Conservation (phyloP, 2,329 filamentous ascomycete species). For the Dothideomycetidae sp. region DNA sequence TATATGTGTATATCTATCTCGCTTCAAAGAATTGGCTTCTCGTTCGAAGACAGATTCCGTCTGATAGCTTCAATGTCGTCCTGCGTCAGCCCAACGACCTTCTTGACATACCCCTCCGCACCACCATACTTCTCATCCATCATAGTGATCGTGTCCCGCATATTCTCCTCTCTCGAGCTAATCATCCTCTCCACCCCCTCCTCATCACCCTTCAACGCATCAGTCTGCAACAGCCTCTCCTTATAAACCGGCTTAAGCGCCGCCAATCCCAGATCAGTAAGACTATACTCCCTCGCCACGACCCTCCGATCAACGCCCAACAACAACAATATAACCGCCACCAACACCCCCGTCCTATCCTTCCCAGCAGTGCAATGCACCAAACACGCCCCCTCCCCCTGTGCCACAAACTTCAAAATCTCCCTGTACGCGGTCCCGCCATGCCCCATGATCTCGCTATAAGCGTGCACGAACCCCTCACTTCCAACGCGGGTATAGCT, state of each 20-base stretch:
- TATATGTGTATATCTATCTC: too few relatives aligned
- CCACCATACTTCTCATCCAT: conserved; percentile 48
- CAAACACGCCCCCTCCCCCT: conserved; percentile 33
- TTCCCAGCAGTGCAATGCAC: conserved; percentile 67
- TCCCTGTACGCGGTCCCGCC: conserved; percentile 40
- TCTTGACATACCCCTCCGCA: conserved; percentile 47
- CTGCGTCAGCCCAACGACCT: conserved; percentile 43
- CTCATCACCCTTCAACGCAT: conserved; percentile 34
- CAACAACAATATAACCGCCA: conserved; percentile 50
- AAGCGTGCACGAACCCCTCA: conserved; percentile 49
- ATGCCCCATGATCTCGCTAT: conserved; percentile 44
- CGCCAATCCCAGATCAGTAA: conserved; percentile 49
- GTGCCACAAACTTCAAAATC: conserved; percentile 46
- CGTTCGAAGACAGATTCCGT: too few relatives aligned
- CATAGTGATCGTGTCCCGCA: conserved; percentile 38
- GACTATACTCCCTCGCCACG: conserved; percentile 53
- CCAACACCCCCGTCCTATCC: conserved; percentile 59
- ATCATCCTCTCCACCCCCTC: conserved; percentile 32
- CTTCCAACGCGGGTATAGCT: conserved; percentile 44
- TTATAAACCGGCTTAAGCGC: conserved; percentile 33
- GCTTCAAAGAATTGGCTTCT: too few relatives aligned
- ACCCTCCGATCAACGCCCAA: conserved; percentile 45
- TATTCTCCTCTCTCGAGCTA: conserved; percentile 34
- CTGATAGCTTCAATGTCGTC: conserved; percentile 44
- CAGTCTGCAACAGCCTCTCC: conserved; percentile 37